Base-by-base conservation (phyloP, 2,329 filamentous ascomycete species). In the Colletotrichum tamarilloi region DNA sequence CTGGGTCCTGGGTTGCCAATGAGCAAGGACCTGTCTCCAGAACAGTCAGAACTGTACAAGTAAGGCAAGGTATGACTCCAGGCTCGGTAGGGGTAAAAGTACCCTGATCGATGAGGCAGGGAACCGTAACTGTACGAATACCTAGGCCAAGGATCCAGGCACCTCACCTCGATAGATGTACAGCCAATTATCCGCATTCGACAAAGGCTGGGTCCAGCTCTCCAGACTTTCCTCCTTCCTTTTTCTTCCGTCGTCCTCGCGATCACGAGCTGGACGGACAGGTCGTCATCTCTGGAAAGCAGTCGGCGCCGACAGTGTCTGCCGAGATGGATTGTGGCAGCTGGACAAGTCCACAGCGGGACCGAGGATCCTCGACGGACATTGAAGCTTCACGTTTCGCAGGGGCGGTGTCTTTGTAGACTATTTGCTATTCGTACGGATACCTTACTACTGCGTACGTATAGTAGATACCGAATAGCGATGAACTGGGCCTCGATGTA, bases 341-440 rank as follows among this genome's bases (percentile, higher is more conserved):
- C 49, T 46, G 56, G 52, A 49, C 30, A 32, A 55, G 49, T 62
- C 53, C 69, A 58, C 58, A 68, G 58, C 64, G 65, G 58, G 42
- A 62, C 52, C 42, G 38, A 65, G 52, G 26, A 53, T 32, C 65
- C 69, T 72, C 69, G 26, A 62, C 65, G 58, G 69, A 72, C 42
- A 72, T 72, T 72, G 67, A 65, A 53, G 69, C 67, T 69, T 64
- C 26, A 35, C 46, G 42, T 49, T 68, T 46, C 12, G 56, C 62
- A 59, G 46, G 67, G 58, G 52, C 30, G 32, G 38, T 42, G 22
- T 38, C 16, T 30, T 30, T 11, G 30, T 32, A 26, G 26, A 9
- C 30, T 32, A 32, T 32, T 32, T 32, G 1, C 30, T 32, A 11
- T 32, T 32, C 30, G 30, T 32, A 32, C 30, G 9, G 30, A 32